Base-by-base conservation (phyloP, 345 rosid genomes). In the Clausena lansium region DNA sequence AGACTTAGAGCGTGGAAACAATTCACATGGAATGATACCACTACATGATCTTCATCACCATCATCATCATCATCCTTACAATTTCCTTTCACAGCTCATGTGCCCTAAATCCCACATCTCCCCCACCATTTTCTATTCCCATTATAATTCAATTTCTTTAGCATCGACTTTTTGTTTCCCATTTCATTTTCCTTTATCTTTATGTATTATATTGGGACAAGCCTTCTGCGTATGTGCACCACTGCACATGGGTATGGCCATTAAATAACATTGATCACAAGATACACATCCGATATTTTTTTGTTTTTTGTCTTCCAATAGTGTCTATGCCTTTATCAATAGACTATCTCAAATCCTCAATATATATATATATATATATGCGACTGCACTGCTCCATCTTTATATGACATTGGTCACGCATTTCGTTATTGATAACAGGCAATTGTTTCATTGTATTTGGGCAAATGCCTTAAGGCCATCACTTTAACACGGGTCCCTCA, bases 21-120 rank as follows among this genome's bases (percentile, higher is more conserved):
- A 60, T 83, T 79, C 93, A 90, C 90, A 86, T 90, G 93, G 83
- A 17, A 25, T 70, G 59, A 47, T 70, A 28, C 60, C 76, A 54
- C 77, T 67, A 41, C 83, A 75, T 75, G 38, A 82, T 76, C 39
- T 2, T 17, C 41, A 33, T 63, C 28, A 33, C 32, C 28, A 59
- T 59, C 68, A 3, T 33, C 67, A 28, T 62, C 24, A 32, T 19
- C 68, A 32, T 64, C 22, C 60, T 61, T 7, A 36, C 69, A 28
- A 55, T 60, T 60, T 66, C 66, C 66, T 72, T 77, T 55, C 83
- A 77, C 83, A 86, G 86, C 82, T 86, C 87, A 88, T 77, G 61
- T 71, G 41, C 79, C 85, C 78, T 65, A 83, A 78, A 70, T 63
- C 74, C 67, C 82, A 78, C 84, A 72, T 61, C 62, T 76, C 28